Evolutionary conservation across 345 rosid species (phyloP).

Genomic region (Aquilaria malaccensis): DNA sequence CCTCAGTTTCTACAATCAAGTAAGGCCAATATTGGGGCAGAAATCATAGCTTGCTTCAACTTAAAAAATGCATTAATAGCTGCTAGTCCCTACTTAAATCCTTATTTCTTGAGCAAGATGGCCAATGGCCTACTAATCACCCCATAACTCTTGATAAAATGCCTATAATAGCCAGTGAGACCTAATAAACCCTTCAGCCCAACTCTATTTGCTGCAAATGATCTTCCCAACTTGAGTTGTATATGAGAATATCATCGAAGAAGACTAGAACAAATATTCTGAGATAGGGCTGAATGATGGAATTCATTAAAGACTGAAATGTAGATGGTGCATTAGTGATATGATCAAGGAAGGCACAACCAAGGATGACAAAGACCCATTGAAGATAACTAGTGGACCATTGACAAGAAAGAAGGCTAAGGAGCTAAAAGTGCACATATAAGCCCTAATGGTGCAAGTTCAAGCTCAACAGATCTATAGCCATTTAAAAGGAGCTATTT

Average conservation of each 20-base stretch:
- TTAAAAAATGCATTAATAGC: background rate
- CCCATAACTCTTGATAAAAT: background rate
- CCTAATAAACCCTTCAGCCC: background rate
- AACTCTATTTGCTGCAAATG: background rate
- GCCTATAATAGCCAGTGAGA: too few species aligned
- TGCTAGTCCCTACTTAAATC: background rate
- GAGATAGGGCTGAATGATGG: background rate
- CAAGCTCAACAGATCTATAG: too few species aligned
- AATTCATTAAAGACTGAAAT: background rate
- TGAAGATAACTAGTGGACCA: too few species aligned
- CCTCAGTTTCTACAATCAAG: background rate
- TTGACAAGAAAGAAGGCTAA: too few species aligned
- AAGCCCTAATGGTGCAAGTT: too few species aligned
- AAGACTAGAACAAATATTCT: too few species aligned
- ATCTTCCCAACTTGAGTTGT: background rate
- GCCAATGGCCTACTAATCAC: background rate
- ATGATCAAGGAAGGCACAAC: too few species aligned
- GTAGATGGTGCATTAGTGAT: background rate
- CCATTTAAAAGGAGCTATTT: too few species aligned
- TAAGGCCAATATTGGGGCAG: background rate
- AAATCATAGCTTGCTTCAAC: background rate
- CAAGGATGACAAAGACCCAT: too few species aligned
- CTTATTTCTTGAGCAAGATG: background rate
- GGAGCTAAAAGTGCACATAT: too few species aligned
- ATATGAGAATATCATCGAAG: too few species aligned